These are phyloP conservation scores for Aspergillus sp. DNA, from an alignment of 2,329 filamentous ascomycete genomes.

Conservation along the genomic window DNA sequence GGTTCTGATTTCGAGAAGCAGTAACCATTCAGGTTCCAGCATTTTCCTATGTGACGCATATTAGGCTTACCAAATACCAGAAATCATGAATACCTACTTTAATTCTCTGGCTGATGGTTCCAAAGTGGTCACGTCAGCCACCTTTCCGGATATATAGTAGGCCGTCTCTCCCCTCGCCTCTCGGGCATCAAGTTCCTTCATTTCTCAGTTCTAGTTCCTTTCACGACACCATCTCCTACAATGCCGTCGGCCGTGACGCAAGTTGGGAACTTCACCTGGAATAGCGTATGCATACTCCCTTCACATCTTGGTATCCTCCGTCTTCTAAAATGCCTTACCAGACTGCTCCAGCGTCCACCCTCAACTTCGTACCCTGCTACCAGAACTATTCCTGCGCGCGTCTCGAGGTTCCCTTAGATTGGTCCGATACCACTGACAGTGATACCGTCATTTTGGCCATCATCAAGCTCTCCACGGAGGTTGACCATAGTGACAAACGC, in stretches of 20 bases:
- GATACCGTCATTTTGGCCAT: neutral
- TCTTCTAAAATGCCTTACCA: neutral
- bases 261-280: neutral
- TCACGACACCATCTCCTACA: neutral
- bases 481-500: neutral
- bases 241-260: neutral
- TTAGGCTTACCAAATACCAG: no score
- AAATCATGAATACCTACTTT: no score
- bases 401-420: neutral
- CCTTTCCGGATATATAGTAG: no score
- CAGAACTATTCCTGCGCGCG: neutral
- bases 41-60: no score
- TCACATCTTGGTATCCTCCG: neutral
- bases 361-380: neutral
- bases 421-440: neutral
- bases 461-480: neutral
- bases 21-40: no score
- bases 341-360: neutral
- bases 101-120: no score
- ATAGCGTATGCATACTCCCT: neutral
- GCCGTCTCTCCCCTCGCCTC: no score
- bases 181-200: no score
- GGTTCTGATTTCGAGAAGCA: no score
- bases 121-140: no score
- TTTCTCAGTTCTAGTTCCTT: no score